phyloP scores from a whole-genome alignment of 148 eudicot genomes.

The Selenicereus undatus region DNA sequence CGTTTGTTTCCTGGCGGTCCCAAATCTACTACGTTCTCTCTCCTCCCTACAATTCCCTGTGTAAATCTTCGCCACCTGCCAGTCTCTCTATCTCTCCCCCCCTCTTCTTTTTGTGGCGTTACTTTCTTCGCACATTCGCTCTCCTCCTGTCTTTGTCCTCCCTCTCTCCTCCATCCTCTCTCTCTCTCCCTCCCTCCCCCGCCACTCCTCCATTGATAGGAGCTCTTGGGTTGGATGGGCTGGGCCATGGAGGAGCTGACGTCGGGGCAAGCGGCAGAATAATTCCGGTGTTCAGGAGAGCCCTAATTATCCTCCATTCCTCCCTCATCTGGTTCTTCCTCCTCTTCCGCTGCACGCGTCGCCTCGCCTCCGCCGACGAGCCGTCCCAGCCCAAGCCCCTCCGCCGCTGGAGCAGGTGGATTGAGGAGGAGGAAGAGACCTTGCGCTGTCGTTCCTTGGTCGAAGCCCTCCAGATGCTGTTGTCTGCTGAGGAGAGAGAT shows the following conservation, averaged over 20 bases:
- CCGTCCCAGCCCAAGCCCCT: constrained; percentile 16
- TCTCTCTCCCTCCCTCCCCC: neutral
- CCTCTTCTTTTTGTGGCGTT: neutral
- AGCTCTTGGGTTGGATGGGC: constrained; percentile 9
- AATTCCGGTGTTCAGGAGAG: constrained; percentile 55
- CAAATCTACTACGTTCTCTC: neutral
- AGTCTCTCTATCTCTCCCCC: neutral
- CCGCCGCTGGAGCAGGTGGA: constrained; percentile 11
- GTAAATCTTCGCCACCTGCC: neutral
- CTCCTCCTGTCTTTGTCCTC: neutral
- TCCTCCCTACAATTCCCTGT: neutral
- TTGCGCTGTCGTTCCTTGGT: constrained; percentile 69
- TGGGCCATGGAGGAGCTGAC: constrained; percentile 72
- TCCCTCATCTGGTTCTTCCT: constrained; percentile 59
- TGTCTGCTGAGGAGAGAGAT: constrained; percentile 19
- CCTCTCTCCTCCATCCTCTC: neutral
- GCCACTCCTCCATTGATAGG: constrained; percentile 6
- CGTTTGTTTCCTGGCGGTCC: neutral
- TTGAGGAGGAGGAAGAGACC: constrained; percentile 68
- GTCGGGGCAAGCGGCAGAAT: constrained; percentile 87
- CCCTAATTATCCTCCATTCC: constrained; percentile 54
- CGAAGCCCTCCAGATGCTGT: constrained; percentile 46
- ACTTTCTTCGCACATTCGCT: neutral
- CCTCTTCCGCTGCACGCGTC: constrained; percentile 24
- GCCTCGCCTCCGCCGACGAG: constrained; percentile 21